Percentiles rank a stretch among this genome's conserved stretches.
These are phyloP conservation scores for Leccinum sublutescens DNA, from an alignment of 768 basidiomycete genomes.

Conservation along the genomic window DNA sequence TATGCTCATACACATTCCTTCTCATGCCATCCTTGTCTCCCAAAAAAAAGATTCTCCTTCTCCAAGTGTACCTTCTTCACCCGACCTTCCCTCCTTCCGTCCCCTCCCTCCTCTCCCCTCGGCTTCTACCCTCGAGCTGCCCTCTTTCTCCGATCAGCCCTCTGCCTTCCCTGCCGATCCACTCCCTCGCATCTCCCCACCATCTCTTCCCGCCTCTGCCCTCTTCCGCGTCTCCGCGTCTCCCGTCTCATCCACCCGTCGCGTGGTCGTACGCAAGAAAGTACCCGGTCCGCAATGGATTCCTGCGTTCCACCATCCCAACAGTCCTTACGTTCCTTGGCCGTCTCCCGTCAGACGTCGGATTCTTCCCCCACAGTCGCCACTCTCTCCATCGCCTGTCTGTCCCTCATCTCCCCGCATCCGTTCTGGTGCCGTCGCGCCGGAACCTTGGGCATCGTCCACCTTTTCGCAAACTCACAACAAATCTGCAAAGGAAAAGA, in stretches of 20 bases:
- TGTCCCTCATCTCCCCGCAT: slow-evolving; percentile 36
- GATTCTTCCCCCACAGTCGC: slow-evolving; percentile 39
- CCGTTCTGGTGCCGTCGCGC: slow-evolving; percentile 41
- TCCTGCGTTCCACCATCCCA: slow-evolving; percentile 46
- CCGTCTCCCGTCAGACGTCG: slow-evolving; percentile 40
- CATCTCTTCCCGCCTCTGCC: slow-evolving; percentile 18
- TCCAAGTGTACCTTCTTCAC: slow-evolving; percentile 9
- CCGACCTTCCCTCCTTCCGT: slow-evolving; percentile 20
- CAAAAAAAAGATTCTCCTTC: slow-evolving; percentile 11
- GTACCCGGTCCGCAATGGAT: slow-evolving; percentile 32
- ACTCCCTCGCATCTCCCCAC: slow-evolving; percentile 1
- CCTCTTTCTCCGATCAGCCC: slow-evolving; percentile 34
- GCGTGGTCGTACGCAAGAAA: slow-evolving; percentile 12
- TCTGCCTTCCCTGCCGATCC: slow-evolving; percentile 13
- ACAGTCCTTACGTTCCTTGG: slow-evolving; percentile 59
- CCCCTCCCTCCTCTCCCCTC: slow-evolving; percentile 36
- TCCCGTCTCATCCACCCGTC: slow-evolving; percentile 16
- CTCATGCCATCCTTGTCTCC: slow-evolving; percentile 2
- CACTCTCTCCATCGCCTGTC: slow-evolving; percentile 33
- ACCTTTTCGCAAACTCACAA: slow-evolving; percentile 17
- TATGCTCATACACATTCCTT: slow-evolving; percentile 16
- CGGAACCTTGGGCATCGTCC: slow-evolving; percentile 38
- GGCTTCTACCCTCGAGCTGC: slow-evolving; percentile 39
- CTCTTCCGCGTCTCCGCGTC: slow-evolving; percentile 17
- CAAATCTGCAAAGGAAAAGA: slow-evolving; percentile 20